These are phyloP conservation scores for Aspergillus pseudoglaucus DNA, from an alignment of 2,329 filamentous ascomycete species.

Conservation along the genomic window DNA sequence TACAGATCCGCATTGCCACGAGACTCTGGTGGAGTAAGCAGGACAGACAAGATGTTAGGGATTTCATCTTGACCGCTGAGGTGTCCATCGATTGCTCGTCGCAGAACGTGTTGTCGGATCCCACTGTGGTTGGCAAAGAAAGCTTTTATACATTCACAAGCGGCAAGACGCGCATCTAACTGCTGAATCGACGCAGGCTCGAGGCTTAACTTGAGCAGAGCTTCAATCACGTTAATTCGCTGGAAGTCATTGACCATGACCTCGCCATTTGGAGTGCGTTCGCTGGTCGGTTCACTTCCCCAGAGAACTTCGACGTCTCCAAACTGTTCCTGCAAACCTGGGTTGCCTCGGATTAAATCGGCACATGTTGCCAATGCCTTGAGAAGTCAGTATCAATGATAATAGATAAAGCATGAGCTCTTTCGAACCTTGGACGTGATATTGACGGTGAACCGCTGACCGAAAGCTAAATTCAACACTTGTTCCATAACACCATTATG, in stretches of 20 bases:
- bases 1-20: conserved; percentile 71
- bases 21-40: conserved; percentile 61
- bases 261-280: conserved; percentile 29
- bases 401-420: no score
- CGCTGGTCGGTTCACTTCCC: conserved; percentile 17
- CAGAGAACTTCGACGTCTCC: conserved; percentile 70
- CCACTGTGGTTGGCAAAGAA: conserved; percentile 79
- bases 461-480: conserved; percentile 77
- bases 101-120: conserved; percentile 78
- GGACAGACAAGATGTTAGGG: conserved; percentile 78
- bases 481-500: conserved; percentile 73
- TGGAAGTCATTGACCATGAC: conserved; percentile 43
- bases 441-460: conserved; percentile 60
- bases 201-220: conserved; percentile 74
- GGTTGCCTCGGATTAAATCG: conserved; percentile 78
- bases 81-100: conserved; percentile 83
- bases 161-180: conserved; percentile 76
- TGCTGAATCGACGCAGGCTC: conserved; percentile 59
- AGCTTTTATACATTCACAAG: conserved; percentile 84
- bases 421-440: conserved; percentile 70
- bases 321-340: conserved; percentile 76
- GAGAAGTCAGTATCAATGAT: conserved; percentile 8
- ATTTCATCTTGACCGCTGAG: conserved; percentile 69
- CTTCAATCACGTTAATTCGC: conserved; percentile 86
- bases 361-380: conserved; percentile 78